Base-by-base conservation (phyloP, 139 green algal genomes). In the Tetraselmis striata region DNA sequence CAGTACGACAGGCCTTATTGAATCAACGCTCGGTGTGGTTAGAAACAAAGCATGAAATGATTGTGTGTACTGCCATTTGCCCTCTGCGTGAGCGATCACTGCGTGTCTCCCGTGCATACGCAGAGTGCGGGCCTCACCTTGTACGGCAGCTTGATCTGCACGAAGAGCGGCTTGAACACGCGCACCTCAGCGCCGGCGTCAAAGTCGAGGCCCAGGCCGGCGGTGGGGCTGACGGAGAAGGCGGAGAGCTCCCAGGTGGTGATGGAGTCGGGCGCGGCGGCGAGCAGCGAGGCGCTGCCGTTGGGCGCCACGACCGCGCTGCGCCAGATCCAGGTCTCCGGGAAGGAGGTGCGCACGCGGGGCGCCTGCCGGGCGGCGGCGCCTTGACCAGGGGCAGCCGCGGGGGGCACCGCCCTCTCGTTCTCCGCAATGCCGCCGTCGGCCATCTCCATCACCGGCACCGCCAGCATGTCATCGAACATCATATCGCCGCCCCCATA, bases 281-380 rank as follows among this genome's bases (percentile, higher is more conserved):
- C 28, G 24, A 78, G n/a, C 18, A 29, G 2, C 11, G n/a, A 5
- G 0, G 29, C 23, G 26, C n/a, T n/a, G 80, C 59, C 27, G 11
- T 78, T 26, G 30, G 32, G 23, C 27, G 23, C 75, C 75, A 58
- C 27, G 31, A 81, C 81, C 2, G 29, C 75, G 2, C 31, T 30
- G n/a, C 27, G 26, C 81, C 81, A 85, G 1, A 85, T 1, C 82
- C 82, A 85, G 1, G 82, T 79, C 32, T 85, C 82, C 32, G 82
- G 82, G 23, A 85, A 85, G 32, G 59, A 82, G 1, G 30, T 80
- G 58, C 82, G 75, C 27, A 79, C 80, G 28, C 59, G 29, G 23
- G 59, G 32, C 1, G 26, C 22, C 74, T 2, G 2, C 74, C 23
- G 26, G 74, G 26, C 74, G 25, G 25, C 74, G 5, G 25, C n/a